Evolutionary conservation across 768 basidiomycete species (phyloP).

Genomic region (Filobasidium wieringae): DNA sequence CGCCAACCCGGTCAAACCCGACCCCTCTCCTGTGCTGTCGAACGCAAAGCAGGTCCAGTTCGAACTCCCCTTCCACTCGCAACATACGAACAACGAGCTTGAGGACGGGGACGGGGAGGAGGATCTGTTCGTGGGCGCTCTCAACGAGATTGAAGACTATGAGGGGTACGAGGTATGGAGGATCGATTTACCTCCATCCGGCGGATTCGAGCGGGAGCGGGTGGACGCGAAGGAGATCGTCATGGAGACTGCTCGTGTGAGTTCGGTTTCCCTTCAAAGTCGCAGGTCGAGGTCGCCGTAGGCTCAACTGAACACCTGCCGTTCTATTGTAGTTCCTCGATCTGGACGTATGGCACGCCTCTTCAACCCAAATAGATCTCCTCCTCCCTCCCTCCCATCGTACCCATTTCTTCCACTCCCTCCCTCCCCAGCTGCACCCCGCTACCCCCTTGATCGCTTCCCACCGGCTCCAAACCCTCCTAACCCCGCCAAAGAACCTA

Average conservation of each 20-base stretch:
- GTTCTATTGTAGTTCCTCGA: slow-evolving; percentile 11
- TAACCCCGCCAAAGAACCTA: background rate
- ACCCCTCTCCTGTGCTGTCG: too few relatives aligned
- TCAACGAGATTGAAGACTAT: background rate
- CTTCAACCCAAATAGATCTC: slow-evolving; percentile 24
- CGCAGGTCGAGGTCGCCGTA: background rate
- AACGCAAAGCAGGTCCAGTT: too few relatives aligned
- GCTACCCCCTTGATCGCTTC: background rate
- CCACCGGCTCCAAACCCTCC: background rate
- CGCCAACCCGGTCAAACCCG: too few relatives aligned
- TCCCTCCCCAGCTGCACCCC: background rate
- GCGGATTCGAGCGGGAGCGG: background rate
- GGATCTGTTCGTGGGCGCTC: background rate
- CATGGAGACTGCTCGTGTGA: slow-evolving; percentile 2
- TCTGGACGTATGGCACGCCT: slow-evolving; percentile 33
- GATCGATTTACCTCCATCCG: background rate
- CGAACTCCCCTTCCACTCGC: too few relatives aligned
- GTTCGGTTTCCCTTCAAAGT: background rate
- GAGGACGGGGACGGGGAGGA: too few relatives aligned
- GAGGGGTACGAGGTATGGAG: background rate
- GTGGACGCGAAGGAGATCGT: background rate
- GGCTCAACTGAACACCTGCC: background rate
- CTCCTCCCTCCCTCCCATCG: slow-evolving; percentile 17
- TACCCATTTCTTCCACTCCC: slow-evolving; percentile 48
- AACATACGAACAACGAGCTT: too few relatives aligned